A percentile compares a stretch with the other conserved stretches of the same genome.
Evolutionary conservation across 495 filamentous ascomycete genomes (phyloP).

Genomic region (Penicillium pulvis): DNA sequence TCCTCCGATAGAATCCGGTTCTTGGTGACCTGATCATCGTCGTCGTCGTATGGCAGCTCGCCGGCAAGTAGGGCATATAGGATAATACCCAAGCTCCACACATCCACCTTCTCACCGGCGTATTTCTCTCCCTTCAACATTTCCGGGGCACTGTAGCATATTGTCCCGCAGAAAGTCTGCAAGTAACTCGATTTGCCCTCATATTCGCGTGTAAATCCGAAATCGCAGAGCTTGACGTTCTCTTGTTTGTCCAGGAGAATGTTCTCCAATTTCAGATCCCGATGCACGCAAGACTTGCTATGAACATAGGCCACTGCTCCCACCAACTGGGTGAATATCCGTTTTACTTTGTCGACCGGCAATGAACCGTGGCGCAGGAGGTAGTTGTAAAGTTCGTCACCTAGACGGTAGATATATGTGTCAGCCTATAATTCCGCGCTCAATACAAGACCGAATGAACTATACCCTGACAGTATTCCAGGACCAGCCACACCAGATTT

Average conservation of each 20-base stretch:
- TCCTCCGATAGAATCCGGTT: slow-evolving; percentile 80
- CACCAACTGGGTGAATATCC: slow-evolving; percentile 93
- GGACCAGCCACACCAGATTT: slow-evolving; percentile 87
- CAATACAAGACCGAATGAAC: not conserved
- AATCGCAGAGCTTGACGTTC: slow-evolving; percentile 98
- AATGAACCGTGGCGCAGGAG: slow-evolving; percentile 83
- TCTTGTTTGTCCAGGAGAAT: slow-evolving; percentile 95
- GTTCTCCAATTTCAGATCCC: slow-evolving; percentile 96
- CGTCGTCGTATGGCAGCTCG: slow-evolving; percentile 95
- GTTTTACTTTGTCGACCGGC: slow-evolving; percentile 86
- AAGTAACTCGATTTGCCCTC: slow-evolving; percentile 93
- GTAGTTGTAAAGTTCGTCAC: slow-evolving; percentile 97
- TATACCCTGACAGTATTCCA: slow-evolving; percentile 96
- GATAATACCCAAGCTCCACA: slow-evolving; percentile 97
- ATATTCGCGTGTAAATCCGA: slow-evolving; percentile 97
- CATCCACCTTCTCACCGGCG: slow-evolving; percentile 94
- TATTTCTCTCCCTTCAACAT: slow-evolving; percentile 99
- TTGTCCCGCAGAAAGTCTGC: slow-evolving; percentile 96
- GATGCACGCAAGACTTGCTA: slow-evolving; percentile 92
- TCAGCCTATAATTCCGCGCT: slow-evolving; percentile 7
- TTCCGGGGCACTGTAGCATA: slow-evolving; percentile 96
- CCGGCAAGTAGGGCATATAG: slow-evolving; percentile 90
- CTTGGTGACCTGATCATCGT: slow-evolving; percentile 84
- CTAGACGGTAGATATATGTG: slow-evolving; percentile 41
- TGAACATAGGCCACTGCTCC: slow-evolving; percentile 96